A percentile compares a stretch with the other conserved stretches of the same genome.
Conservation (phyloP, 148 eudicot genomes). For the Mesembryanthemum crystallinum region DNA sequence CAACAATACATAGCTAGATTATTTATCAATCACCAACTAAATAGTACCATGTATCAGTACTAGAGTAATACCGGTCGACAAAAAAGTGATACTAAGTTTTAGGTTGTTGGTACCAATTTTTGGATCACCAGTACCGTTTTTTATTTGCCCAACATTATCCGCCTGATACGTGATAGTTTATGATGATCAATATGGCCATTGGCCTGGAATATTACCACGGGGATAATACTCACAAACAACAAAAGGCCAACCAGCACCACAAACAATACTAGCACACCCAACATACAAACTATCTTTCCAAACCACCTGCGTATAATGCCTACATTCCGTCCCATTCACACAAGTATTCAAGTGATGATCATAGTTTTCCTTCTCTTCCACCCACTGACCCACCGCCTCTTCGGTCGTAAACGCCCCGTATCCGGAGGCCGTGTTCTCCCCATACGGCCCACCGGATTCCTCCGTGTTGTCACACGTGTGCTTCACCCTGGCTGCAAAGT, state of each 20-base stretch:
- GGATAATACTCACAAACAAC: slow-evolving; percentile 35
- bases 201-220: slow-evolving; percentile 25
- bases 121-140: too few species aligned
- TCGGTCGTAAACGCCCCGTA: slow-evolving; percentile 15
- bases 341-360: slow-evolving; percentile 24
- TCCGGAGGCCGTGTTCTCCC: slow-evolving; percentile 31
- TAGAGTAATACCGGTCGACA: too few species aligned
- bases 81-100: too few species aligned
- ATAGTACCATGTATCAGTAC: too few species aligned
- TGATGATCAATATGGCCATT: slow-evolving; percentile 29
- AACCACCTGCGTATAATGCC: slow-evolving; percentile 34
- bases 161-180: too few species aligned
- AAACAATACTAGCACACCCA: slow-evolving; percentile 23
- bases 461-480: slow-evolving; percentile 16
- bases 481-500: slow-evolving; percentile 12
- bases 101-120: too few species aligned
- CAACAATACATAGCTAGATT: too few species aligned
- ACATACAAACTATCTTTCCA: slow-evolving; percentile 14
- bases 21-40: too few species aligned
- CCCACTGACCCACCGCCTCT: slow-evolving; percentile 25
- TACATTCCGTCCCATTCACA: slow-evolving; percentile 18
- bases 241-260: slow-evolving; percentile 37
- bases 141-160: too few species aligned
- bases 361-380: slow-evolving; percentile 26
- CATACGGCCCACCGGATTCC: slow-evolving; percentile 27